A percentile compares a stretch with the other conserved stretches of the same genome.
Conservation (phyloP, 1,139 yeast genomes). For the Hansenula lynferdii region DNA sequence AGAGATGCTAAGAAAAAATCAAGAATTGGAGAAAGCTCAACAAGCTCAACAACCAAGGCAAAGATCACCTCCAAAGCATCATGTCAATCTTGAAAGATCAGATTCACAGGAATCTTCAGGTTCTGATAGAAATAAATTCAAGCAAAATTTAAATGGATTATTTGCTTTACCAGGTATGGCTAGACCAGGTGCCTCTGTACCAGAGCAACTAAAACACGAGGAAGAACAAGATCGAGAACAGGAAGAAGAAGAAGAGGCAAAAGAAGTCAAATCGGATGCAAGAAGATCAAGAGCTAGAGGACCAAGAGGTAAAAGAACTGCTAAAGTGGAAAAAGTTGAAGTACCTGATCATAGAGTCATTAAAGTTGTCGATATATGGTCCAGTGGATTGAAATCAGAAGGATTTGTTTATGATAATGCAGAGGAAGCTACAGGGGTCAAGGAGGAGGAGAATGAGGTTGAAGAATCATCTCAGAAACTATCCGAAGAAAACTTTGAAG, state of each 20-base stretch:
- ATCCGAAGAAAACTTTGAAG: too few species aligned
- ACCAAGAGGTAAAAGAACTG: slow-evolving; percentile 75
- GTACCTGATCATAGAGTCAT: slow-evolving; percentile 28
- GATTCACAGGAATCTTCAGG: slow-evolving; percentile 4
- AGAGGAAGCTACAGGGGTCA: neutral
- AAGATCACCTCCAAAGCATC: slow-evolving; percentile 1
- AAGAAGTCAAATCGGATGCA: slow-evolving; percentile 24
- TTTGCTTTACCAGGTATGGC: slow-evolving; percentile 68
- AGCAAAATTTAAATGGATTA: slow-evolving; percentile 52
- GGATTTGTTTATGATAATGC: neutral
- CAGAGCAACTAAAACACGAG: slow-evolving; percentile 8
- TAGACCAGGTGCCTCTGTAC: slow-evolving; percentile 14
- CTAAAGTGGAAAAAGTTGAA: slow-evolving; percentile 49
- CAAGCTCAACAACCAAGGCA: slow-evolving; percentile 1
- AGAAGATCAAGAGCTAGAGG: slow-evolving; percentile 61
- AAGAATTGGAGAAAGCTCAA: slow-evolving; percentile 23
- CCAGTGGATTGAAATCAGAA: slow-evolving; percentile 14
- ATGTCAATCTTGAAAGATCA: slow-evolving; percentile 4
- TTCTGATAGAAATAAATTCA: slow-evolving; percentile 41
- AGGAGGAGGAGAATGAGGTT: neutral
- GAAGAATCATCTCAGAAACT: too few species aligned
- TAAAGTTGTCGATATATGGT: slow-evolving; percentile 19
- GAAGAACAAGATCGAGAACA: slow-evolving; percentile 11
- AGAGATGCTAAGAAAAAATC: slow-evolving; percentile 54
- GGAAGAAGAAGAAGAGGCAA: slow-evolving; percentile 10